A percentile compares a stretch with the other conserved stretches of the same genome.
Evolutionary conservation across 176 grass and related monocot genomes (phyloP).

Genomic region (Ensete ventricosum): DNA sequence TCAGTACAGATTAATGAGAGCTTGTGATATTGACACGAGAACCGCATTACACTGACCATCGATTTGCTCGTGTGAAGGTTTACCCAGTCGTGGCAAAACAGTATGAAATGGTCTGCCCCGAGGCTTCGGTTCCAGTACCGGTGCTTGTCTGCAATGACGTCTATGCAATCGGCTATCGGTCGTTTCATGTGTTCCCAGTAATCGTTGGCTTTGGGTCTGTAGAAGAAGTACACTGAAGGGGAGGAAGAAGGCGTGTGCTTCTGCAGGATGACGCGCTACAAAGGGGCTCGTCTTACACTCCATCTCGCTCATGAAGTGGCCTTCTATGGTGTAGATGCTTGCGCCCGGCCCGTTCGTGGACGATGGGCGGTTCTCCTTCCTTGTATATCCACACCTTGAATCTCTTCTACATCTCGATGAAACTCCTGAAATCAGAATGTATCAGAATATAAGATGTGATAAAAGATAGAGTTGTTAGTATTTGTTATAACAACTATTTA

Average conservation of each 20-base stretch:
- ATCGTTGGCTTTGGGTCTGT: constrained; percentile 29
- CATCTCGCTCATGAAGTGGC: constrained; percentile 78
- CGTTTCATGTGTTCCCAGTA: constrained; percentile 34
- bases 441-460: too few species aligned
- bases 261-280: constrained; percentile 26
- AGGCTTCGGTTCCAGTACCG: constrained; percentile 71
- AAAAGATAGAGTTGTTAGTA: too few species aligned
- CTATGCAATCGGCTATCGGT: constrained; percentile 49
- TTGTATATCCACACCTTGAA: constrained; percentile 74
- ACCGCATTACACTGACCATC: too few species aligned
- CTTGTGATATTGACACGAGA: too few species aligned
- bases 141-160: constrained; percentile 44
- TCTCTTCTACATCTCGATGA: constrained; percentile 79
- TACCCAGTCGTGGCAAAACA: constrained; percentile 83
- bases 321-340: constrained; percentile 85
- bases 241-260: constrained; percentile 82
- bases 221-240: constrained; percentile 62
- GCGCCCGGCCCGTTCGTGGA: constrained; percentile 44
- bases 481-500: too few species aligned
- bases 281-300: constrained; percentile 59
- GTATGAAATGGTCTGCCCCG: constrained; percentile 71
- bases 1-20: too few species aligned
- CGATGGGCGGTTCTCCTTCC: constrained; percentile 69
- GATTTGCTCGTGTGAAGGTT: too few species aligned
- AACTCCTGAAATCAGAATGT: constrained; percentile 40